Evolutionary conservation across 1,139 yeast species (phyloP).

Genomic region (Candida sanyaensis): DNA sequence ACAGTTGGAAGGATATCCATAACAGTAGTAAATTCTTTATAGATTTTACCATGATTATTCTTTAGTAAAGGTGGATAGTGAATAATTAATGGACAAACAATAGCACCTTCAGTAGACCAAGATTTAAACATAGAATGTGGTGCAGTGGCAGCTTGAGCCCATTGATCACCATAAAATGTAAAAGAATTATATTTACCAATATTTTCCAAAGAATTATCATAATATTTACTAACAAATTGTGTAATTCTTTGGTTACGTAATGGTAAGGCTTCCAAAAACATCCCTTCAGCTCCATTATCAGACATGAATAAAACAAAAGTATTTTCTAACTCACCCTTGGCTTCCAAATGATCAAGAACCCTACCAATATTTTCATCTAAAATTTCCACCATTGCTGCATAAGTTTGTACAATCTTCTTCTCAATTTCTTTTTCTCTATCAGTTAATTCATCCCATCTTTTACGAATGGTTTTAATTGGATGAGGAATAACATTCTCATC

Average conservation of each 20-base stretch:
- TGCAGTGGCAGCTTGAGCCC: conserved; percentile 70
- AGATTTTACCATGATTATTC: conserved; percentile 27
- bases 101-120: conserved; percentile 60
- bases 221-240: conserved; percentile 30
- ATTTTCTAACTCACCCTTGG: conserved; percentile 46
- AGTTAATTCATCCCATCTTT: conserved; percentile 43
- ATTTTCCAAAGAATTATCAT: conserved; percentile 46
- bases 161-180: conserved; percentile 55
- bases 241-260: conserved; percentile 29
- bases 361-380: conserved; percentile 52
- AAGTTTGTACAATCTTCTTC: conserved; percentile 52
- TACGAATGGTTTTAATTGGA: conserved; percentile 41
- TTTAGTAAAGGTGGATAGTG: conserved; percentile 36
- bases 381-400: conserved; percentile 63
- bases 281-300: conserved; percentile 64
- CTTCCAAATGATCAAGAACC: conserved; percentile 40
- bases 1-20: conserved; percentile 61
- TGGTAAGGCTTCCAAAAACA: conserved; percentile 56
- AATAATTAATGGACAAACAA: conserved; percentile 52
- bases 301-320: conserved; percentile 58
- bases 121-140: conserved; percentile 53
- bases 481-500: conserved; percentile 48
- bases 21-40: conserved; percentile 48
- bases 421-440: conserved; percentile 35
- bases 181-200: conserved; percentile 52